phyloP scores from a whole-genome alignment of 306 rosid genomes.

The Lablab purpureus region DNA sequence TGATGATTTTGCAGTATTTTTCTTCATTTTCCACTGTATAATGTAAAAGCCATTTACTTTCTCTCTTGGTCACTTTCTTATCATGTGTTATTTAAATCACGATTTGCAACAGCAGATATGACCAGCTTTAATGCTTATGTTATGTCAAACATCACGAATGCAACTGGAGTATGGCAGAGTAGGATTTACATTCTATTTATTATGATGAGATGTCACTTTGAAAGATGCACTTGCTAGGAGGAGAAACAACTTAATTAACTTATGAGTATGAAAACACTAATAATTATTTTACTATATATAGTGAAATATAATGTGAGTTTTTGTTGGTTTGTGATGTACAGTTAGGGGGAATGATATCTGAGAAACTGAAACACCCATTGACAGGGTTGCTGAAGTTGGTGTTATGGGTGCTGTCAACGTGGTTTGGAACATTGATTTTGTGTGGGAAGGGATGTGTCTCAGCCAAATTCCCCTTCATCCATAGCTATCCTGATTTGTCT shows the following conservation, averaged over 20 bases:
- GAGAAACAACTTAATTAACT: not conserved
- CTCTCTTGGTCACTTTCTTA: not conserved
- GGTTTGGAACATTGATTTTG: slow-evolving; percentile 63
- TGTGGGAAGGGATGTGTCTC: slow-evolving; percentile 58
- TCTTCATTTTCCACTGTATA: not conserved
- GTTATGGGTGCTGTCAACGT: slow-evolving; percentile 66
- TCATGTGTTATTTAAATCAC: not conserved
- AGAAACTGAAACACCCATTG: slow-evolving; percentile 64
- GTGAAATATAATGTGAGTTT: not conserved
- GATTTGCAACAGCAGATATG: not conserved
- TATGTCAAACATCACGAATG: not conserved
- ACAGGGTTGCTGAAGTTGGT: slow-evolving; percentile 50
- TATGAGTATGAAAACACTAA: not conserved
- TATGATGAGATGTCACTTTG: not conserved
- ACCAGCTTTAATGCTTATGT: not conserved
- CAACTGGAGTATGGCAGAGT: not conserved
- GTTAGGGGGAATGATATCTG: slow-evolving; percentile 60
- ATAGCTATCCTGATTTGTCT: slow-evolving; percentile 43
- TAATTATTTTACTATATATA: not conserved
- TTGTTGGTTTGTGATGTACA: slow-evolving; percentile 33
- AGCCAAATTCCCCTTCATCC: slow-evolving; percentile 61
- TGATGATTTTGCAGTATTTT: not conserved
- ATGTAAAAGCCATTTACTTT: not conserved
- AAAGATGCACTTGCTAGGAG: not conserved
- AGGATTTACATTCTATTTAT: not conserved